These are phyloP conservation scores for Myxozyma melibiosi DNA, from an alignment of 805 yeast genomes.

Conservation along the genomic window DNA sequence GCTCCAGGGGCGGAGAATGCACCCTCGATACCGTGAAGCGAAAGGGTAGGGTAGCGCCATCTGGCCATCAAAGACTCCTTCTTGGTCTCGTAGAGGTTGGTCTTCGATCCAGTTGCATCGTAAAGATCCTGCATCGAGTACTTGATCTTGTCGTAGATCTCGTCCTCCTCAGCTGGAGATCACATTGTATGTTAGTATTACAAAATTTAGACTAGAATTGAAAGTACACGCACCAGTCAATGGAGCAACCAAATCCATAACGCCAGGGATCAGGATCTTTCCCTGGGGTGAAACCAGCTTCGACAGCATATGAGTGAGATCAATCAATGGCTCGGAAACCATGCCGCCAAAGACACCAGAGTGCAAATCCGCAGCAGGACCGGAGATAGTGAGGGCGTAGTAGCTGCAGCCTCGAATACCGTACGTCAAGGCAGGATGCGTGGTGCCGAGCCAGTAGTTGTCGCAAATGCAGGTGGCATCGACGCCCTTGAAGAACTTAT, in stretches of 20 bases:
- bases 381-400: constrained; percentile 77
- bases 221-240: constrained; percentile 55
- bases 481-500: constrained; percentile 77
- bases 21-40: constrained; percentile 96
- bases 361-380: constrained; percentile 97
- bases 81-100: constrained; percentile 74
- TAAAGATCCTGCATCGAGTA: constrained; percentile 82
- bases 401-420: constrained; percentile 97
- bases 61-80: constrained; percentile 92
- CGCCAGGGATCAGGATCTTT: constrained; percentile 82
- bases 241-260: constrained; percentile 93
- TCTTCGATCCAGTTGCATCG: constrained; percentile 84
- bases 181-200: not conserved
- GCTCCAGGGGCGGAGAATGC: constrained; percentile 96
- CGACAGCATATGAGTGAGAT: constrained; percentile 75
- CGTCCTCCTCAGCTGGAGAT: constrained; percentile 64
- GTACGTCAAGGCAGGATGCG: constrained; percentile 94
- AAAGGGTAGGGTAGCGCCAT: constrained; percentile 98
- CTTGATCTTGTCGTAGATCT: constrained; percentile 81
- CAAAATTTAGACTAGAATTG: not conserved
- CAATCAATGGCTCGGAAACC: constrained; percentile 96
- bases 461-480: constrained; percentile 96
- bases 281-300: constrained; percentile 81
- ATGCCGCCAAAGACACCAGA: constrained; percentile 98
- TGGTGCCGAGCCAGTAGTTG: constrained; percentile 97